phyloP scores from a whole-genome alignment of 352 stramenopile species.

The Phytophthora colocasiae region DNA sequence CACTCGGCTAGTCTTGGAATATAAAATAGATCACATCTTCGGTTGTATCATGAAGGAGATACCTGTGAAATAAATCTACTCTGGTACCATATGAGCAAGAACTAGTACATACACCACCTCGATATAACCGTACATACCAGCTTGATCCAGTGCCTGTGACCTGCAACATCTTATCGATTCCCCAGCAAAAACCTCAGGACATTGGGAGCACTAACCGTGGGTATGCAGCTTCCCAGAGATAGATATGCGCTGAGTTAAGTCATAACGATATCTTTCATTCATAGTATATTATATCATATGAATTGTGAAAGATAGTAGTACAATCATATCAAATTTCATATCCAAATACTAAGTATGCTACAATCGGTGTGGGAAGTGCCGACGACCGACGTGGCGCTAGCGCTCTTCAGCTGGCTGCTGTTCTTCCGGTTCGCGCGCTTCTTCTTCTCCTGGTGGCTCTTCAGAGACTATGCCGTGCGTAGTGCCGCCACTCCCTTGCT shows the following conservation, averaged over 20 bases:
- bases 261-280: too few species aligned
- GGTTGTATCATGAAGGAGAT: too few species aligned
- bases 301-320: too few species aligned
- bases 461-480: slow-evolving; percentile 85
- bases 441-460: slow-evolving; percentile 89
- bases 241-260: too few species aligned
- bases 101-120: slow-evolving; percentile 52
- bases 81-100: slow-evolving; percentile 22
- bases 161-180: slow-evolving; percentile 45
- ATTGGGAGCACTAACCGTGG: slow-evolving; percentile 3
- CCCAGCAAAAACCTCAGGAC: slow-evolving; percentile 55
- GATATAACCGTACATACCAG: slow-evolving; percentile 62
- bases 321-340: too few species aligned
- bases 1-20: too few species aligned
- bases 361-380: slow-evolving; percentile 35
- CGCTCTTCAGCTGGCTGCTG: slow-evolving; percentile 51
- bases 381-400: slow-evolving; percentile 34
- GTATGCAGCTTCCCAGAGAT: too few species aligned
- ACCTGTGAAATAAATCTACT: too few species aligned
- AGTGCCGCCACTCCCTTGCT: slow-evolving; percentile 60
- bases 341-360: slow-evolving; percentile 1
- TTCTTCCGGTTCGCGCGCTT: slow-evolving; percentile 76
- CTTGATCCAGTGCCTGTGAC: slow-evolving; percentile 49
- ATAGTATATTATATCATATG: too few species aligned
- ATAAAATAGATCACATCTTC: too few species aligned